These are phyloP conservation scores for Verbena officinalis DNA, from an alignment of 257 asterid genomes.

Conservation along the genomic window DNA sequence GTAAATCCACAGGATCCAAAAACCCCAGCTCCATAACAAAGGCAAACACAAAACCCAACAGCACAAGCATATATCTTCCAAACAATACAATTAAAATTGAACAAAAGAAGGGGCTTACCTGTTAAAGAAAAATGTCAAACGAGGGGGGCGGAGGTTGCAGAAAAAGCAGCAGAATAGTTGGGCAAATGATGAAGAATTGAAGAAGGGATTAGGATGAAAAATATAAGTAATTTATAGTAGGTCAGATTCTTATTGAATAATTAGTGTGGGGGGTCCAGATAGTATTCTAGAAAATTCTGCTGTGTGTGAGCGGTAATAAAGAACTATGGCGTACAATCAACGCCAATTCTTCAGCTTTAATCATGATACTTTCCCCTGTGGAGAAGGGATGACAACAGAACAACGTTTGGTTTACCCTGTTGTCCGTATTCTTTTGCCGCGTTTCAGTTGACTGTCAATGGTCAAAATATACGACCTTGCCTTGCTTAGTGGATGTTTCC, in stretches of 20 bases:
- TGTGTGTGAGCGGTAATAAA: conserved; percentile 1
- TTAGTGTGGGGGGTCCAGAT: conserved; percentile 27
- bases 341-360: conserved; percentile 31
- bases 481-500: no score
- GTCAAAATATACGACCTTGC: no score
- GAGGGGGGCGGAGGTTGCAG: neutral
- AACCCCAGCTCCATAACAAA: neutral
- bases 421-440: neutral
- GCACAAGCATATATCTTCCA: neutral
- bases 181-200: conserved; percentile 10
- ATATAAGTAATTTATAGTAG: conserved; percentile 18
- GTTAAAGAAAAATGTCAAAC: conserved; percentile 12
- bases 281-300: conserved; percentile 36
- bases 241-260: conserved; percentile 17
- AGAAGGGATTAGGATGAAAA: neutral
- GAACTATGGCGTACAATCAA: conserved; percentile 34
- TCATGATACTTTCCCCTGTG: conserved; percentile 36
- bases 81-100: neutral
- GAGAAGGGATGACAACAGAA: neutral
- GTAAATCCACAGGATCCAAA: conserved; percentile 11
- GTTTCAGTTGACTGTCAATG: neutral
- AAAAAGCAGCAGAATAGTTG: conserved; percentile 7
- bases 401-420: neutral
- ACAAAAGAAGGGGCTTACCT: neutral
- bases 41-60: neutral